Base-by-base conservation (phyloP, 2,329 filamentous ascomycete genomes). In the Fusarium marasasianum region DNA sequence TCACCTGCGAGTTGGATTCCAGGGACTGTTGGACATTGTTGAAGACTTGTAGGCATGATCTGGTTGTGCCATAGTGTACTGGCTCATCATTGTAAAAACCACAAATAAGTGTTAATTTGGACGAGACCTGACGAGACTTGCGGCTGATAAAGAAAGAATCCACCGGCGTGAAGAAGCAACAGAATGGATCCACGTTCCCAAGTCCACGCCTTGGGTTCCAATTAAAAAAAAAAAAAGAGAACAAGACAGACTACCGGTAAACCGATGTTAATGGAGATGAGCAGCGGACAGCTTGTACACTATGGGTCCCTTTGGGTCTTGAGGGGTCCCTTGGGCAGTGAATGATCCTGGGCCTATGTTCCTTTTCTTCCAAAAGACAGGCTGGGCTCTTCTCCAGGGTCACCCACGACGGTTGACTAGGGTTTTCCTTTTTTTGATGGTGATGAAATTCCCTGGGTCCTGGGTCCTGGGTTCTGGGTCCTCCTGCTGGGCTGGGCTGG, bases 1-100 rank as follows among this genome's bases (percentile, higher is more conserved):
- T 84, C 85, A 89, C 87, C 87, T 89, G 82, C 85, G 86, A 74
- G 84, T 82, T 73, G 85, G 79, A 73, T 84, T 84, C 87, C 87
- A 89, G 66, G 86, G 83, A 76, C 86, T 83, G 80, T 83, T 84
- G 70, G 85, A 81, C 80, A 84, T 83, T 77, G 82, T 81, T 74
- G 86, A 79, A 72, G 80, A 82, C 79, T 83, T 85, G 81, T 87
- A 88, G 71, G 83, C 81, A 82, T 85, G 83, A 61, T 87, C 84
- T 77, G 84, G 82, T 73, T 86, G 85, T 50, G 84, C 82, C 85
- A 87, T 86, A 72, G 83, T 80, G 78, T 80, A 79, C 68, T 80
- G 79, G 77, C 80, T 81, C 81, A 83, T 82, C 76, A 77, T 80
- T 78, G 66, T 63, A 73, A 74, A 76, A 73, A 67, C 58, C 66